These are phyloP conservation scores for Cylindrotheca closterium DNA, from an alignment of 108 stramenopile genomes.

Conservation along the genomic window DNA sequence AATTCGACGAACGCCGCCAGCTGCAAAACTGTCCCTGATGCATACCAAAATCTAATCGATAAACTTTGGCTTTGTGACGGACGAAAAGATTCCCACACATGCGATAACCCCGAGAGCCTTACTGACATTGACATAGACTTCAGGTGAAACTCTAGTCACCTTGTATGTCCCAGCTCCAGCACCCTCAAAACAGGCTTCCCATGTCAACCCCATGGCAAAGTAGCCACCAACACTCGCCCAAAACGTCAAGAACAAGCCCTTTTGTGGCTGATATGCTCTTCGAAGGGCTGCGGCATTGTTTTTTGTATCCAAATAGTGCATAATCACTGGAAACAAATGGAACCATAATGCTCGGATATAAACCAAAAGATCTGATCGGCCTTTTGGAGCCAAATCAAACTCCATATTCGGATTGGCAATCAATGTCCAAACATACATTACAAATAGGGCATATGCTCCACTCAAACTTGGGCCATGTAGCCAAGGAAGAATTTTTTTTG, in stretches of 20 bases:
- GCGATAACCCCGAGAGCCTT: conserved; percentile 16
- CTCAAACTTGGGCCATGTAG: conserved; percentile 19
- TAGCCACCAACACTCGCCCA: conserved; percentile 19
- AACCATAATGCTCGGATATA: conserved; percentile 22
- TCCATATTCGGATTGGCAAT: conserved; percentile 27
- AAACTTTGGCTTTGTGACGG: background rate
- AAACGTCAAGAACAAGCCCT: conserved; percentile 11
- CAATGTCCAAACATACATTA: conserved; percentile 26
- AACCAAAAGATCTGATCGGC: conserved; percentile 12
- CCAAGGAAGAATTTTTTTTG: background rate
- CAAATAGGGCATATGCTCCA: conserved; percentile 15
- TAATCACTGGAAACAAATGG: conserved; percentile 11
- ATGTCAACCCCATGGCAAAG: conserved; percentile 27
- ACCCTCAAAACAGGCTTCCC: conserved; percentile 23
- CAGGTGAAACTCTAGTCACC: conserved; percentile 7
- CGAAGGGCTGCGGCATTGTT: conserved; percentile 5
- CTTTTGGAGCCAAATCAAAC: conserved; percentile 25
- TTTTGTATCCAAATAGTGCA: conserved; percentile 11
- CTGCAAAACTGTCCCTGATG: too few species aligned
- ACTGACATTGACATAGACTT: conserved; percentile 16
- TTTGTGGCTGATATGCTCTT: conserved; percentile 2
- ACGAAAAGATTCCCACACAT: conserved; percentile 8
- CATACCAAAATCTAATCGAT: too few species aligned
- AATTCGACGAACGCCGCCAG: too few species aligned
- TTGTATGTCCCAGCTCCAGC: conserved; percentile 23